Evolutionary conservation across 305 asterid genomes (phyloP).

Genomic region (Fraxinus sp.): DNA sequence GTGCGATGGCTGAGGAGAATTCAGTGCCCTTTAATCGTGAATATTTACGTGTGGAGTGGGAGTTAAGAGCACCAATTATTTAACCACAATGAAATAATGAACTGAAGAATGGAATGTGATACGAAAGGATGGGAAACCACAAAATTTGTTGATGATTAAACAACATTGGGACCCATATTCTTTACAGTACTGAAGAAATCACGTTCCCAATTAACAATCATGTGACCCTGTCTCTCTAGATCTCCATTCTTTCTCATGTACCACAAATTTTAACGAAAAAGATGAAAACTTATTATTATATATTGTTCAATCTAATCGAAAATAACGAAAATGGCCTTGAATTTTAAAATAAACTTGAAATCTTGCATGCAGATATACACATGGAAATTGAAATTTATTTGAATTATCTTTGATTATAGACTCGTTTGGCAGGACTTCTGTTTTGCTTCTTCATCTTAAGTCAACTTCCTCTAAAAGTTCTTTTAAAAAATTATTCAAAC

Average conservation of each 20-base stretch:
- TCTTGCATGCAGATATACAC: not conserved
- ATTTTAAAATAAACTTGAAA: not conserved
- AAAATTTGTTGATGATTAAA: not conserved
- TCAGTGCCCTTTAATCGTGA: not conserved
- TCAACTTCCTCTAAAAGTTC: not conserved
- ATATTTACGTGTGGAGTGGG: not conserved
- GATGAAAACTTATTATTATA: not conserved
- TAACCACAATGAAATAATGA: not conserved
- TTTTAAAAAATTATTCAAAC: not conserved
- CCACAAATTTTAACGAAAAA: not conserved
- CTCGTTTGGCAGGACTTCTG: not conserved
- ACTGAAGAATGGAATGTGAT: not conserved
- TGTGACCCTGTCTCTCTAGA: not conserved
- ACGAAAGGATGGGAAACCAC: not conserved
- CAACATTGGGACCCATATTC: constrained; percentile 1
- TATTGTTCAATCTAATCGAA: not conserved
- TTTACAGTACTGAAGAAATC: not conserved
- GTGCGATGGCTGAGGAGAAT: not conserved
- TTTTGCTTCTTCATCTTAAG: not conserved
- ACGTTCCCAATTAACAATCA: not conserved
- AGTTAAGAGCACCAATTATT: not conserved
- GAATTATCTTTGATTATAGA: not conserved
- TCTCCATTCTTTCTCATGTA: not conserved
- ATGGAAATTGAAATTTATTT: not conserved
- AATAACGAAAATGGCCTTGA: not conserved